A percentile compares a stretch with the other conserved stretches of the same genome.
phyloP scores from a whole-genome alignment of 2,329 filamentous ascomycete species.

The Aurifilum marmelostoma region DNA sequence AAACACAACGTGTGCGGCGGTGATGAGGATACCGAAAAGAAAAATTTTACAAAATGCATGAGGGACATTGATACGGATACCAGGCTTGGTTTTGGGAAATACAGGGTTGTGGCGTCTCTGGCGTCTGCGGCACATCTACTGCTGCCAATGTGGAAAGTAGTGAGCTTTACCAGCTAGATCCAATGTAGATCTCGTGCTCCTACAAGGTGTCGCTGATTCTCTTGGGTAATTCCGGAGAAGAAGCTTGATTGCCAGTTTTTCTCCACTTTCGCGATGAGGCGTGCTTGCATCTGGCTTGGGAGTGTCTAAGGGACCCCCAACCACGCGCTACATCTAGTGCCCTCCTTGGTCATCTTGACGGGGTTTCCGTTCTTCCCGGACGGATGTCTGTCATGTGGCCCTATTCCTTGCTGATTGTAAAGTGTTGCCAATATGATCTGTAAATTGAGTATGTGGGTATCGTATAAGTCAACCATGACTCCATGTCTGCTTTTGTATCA shows the following conservation, averaged over 20 bases:
- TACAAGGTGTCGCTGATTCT: constrained; percentile 89
- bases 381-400: constrained; percentile 8
- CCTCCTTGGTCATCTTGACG: constrained; percentile 5
- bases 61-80: constrained; percentile 40
- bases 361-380: neutral
- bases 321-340: constrained; percentile 11
- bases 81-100: constrained; percentile 40
- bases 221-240: constrained; percentile 60
- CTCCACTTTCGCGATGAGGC: constrained; percentile 24
- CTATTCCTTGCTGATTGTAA: constrained; percentile 18
- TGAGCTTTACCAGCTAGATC: constrained; percentile 60
- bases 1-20: constrained; percentile 13
- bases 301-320: neutral
- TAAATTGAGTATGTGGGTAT: constrained; percentile 24
- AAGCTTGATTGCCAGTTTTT: constrained; percentile 89
- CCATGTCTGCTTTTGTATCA: neutral
- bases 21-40: constrained; percentile 28
- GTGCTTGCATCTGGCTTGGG: neutral
- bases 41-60: constrained; percentile 35
- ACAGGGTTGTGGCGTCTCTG: constrained; percentile 47
- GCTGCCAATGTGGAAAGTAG: constrained; percentile 53
- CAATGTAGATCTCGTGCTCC: constrained; percentile 62
- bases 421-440: neutral
- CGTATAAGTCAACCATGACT: constrained; percentile 24
- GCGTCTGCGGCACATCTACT: constrained; percentile 43